phyloP scores from a whole-genome alignment of 1,284 basidiomycete genomes.

The Moesziomyces globuligerus region DNA sequence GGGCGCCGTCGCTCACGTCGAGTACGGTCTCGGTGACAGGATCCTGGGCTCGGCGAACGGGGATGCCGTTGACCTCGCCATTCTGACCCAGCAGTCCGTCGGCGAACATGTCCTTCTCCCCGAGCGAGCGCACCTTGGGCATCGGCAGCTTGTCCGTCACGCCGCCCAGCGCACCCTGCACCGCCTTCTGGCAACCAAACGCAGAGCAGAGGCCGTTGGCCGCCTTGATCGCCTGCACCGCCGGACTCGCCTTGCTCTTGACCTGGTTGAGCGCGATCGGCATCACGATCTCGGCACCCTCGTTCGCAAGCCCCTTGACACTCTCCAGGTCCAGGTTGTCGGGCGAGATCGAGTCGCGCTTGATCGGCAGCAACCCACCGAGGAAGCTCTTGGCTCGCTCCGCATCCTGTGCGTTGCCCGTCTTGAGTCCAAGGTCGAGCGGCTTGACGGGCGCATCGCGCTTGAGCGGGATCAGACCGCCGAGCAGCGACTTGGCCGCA shows the following conservation, averaged over 20 bases:
- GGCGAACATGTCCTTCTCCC: constrained; percentile 25
- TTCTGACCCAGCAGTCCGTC: constrained; percentile 18
- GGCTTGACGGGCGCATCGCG: constrained; percentile 14
- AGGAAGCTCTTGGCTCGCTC: constrained; percentile 17
- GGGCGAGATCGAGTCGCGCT: constrained; percentile 39
- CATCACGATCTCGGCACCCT: constrained; percentile 12
- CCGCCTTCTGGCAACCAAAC: constrained; percentile 15
- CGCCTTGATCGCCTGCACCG: constrained; percentile 31
- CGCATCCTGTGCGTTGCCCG: constrained; percentile 29
- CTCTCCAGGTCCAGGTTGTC: constrained; percentile 31
- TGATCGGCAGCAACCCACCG: constrained; percentile 11
- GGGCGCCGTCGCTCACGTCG: constrained; percentile 23
- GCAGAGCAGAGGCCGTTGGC: constrained; percentile 24
- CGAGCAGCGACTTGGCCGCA: constrained; percentile 9
- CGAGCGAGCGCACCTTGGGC: constrained; percentile 13
- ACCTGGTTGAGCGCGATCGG: constrained; percentile 17
- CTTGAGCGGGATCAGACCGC: constrained; percentile 9
- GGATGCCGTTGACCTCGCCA: constrained; percentile 17
- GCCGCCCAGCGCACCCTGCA: constrained; percentile 7
- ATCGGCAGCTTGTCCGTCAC: constrained; percentile 10
- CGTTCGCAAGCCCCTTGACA: constrained; percentile 7
- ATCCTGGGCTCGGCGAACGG: constrained; percentile 27
- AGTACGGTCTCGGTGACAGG: constrained; percentile 11
- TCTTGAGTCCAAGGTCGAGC: constrained; percentile 15
- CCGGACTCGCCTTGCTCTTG: constrained; percentile 30